A percentile compares a stretch with the other conserved stretches of the same genome.
Evolutionary conservation across 2,329 filamentous ascomycete species (phyloP).

Genomic region (Emericellopsis cladophorae): DNA sequence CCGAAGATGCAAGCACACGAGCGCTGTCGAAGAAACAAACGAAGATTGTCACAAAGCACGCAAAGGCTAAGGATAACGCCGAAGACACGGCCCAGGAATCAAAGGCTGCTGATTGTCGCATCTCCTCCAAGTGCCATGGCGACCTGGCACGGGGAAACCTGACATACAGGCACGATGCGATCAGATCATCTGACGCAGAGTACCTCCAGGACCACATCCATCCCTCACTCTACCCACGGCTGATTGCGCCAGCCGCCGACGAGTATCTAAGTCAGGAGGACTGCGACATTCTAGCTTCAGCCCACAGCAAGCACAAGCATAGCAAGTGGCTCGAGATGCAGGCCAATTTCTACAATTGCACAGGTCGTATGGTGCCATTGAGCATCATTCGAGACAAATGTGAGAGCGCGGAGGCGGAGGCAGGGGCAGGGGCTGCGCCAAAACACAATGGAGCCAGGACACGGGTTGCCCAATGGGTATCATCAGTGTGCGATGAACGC

Average conservation of each 20-base stretch:
- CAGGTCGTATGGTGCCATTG: slow-evolving; percentile 25
- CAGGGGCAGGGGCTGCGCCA: neutral
- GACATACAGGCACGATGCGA: slow-evolving; percentile 3
- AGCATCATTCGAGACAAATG: slow-evolving; percentile 21
- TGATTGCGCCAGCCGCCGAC: slow-evolving; percentile 8
- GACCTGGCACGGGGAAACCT: slow-evolving; percentile 8
- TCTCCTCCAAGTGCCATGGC: slow-evolving; percentile 8
- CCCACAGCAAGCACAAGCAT: slow-evolving; percentile 18
- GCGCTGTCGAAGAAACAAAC: too few relatives aligned
- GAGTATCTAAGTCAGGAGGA: slow-evolving; percentile 15
- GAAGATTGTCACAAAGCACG: neutral
- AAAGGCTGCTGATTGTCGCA: slow-evolving; percentile 1
- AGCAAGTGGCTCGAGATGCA: slow-evolving; percentile 28
- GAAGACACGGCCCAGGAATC: slow-evolving; percentile 8
- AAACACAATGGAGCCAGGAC: neutral
- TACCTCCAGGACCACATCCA: slow-evolving; percentile 19
- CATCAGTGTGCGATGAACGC: too few relatives aligned
- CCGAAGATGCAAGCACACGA: too few relatives aligned
- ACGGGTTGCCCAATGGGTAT: too few relatives aligned
- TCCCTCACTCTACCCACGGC: slow-evolving; percentile 15
- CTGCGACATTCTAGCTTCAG: slow-evolving; percentile 19
- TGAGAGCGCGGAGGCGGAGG: slow-evolving; percentile 10
- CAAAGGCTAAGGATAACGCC: slow-evolving; percentile 6
- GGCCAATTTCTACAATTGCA: slow-evolving; percentile 28
- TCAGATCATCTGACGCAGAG: slow-evolving; percentile 10